Evolutionary conservation across 2,329 filamentous ascomycete species (phyloP), one percentile per base, ranked within the genome.

Genomic region (Clarireedia paspali): DNA sequence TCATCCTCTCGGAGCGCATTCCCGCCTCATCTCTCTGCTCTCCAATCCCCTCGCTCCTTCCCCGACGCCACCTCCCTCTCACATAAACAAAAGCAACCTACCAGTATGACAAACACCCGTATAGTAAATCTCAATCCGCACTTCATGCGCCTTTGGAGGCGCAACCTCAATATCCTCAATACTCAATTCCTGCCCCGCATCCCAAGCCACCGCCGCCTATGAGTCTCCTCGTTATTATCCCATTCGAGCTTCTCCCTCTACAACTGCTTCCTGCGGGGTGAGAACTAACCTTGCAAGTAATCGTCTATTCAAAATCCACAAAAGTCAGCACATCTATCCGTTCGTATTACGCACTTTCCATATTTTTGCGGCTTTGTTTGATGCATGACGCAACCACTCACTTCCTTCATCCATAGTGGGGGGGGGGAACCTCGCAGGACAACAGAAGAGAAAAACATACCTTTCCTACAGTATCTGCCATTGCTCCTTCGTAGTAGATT

Each of bases 101-200:
- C 89, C 89, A 71, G 92, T 99, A 78, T 99, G 94, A 80, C 94
- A 99, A 71, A 99, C 94, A 75, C 94, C 94, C 53, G 94, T 99
- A 79, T 96, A 95, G 80, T 92, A 87, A 72, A 97, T 89, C 79
- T 97, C 78, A 70, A 99, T 96, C 68, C 94, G 89, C 70, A 99
- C 94, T 77, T 99, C 94, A 75, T 95, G 83, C 60, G 92, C 91
- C 74, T 81, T 85, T 58, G 94, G 94, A 61, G 92, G 88, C 53
- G 80, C 83, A 63, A 99, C 94, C 76, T 97, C 91, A 67, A 99
- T 80, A 65, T 95, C 89, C 76, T 99, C 94, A 65, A 97, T 81
- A 67, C 79, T 84, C 63, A 99, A 82, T 64, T 89, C 86, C 77
- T 96, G 89, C 71, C 88, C 91, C 48, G 94, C 91, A 75, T 91